Evolutionary conservation across 2,329 filamentous ascomycete species (phyloP).

Genomic region (Colletotrichum costaricense): DNA sequence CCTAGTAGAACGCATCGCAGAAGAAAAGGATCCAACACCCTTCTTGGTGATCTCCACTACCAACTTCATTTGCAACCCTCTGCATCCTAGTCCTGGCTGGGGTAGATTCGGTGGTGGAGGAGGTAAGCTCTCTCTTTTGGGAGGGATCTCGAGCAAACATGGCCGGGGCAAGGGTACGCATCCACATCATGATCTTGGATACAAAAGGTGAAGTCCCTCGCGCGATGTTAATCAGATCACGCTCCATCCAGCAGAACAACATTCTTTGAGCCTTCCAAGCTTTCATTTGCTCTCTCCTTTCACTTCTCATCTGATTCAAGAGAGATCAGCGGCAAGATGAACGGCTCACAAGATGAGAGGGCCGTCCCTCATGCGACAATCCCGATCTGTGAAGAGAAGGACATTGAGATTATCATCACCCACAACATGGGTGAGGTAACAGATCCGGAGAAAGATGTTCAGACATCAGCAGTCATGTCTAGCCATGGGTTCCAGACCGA

Average conservation of each 20-base stretch:
- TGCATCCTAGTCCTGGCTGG: background rate
- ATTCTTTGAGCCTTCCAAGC: background rate
- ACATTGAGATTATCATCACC: slow-evolving; percentile 7
- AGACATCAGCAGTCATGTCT: background rate
- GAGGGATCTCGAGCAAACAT: slow-evolving; percentile 15
- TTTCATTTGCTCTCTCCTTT: background rate
- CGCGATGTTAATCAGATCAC: background rate
- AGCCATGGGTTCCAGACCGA: slow-evolving; percentile 24
- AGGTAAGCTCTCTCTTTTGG: background rate
- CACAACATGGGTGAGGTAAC: slow-evolving; percentile 9
- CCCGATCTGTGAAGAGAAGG: slow-evolving; percentile 15
- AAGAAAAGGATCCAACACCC: slow-evolving; percentile 16
- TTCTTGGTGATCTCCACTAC: slow-evolving; percentile 7
- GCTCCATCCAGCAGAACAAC: slow-evolving; percentile 2
- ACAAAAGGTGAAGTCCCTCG: slow-evolving; percentile 14
- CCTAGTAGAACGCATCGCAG: slow-evolving; percentile 2
- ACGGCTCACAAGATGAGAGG: background rate
- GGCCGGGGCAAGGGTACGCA: slow-evolving; percentile 2
- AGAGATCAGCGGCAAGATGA: slow-evolving; percentile 10
- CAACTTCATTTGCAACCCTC: background rate
- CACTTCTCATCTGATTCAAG: background rate
- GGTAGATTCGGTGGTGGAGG: background rate
- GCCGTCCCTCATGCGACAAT: background rate
- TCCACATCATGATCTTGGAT: background rate
- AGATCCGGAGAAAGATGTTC: slow-evolving; percentile 9